Conservation (phyloP, 768 basidiomycete species). For the Hericium alpestre region DNA sequence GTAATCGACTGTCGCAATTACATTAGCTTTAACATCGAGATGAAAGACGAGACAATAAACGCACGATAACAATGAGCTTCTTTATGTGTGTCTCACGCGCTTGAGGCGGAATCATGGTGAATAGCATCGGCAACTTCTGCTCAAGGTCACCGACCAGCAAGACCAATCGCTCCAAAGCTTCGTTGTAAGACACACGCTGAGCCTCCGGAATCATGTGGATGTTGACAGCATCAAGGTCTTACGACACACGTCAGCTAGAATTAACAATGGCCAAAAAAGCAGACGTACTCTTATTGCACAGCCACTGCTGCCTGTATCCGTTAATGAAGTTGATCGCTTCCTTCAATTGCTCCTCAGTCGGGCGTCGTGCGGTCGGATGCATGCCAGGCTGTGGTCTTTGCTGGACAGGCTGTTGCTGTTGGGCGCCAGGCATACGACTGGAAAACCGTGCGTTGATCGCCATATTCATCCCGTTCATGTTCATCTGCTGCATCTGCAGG, state of each 20-base stretch:
- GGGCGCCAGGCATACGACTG: background rate
- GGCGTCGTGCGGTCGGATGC: background rate
- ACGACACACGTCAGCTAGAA: too few species aligned
- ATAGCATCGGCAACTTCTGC: background rate
- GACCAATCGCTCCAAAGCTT: background rate
- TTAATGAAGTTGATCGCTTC: background rate
- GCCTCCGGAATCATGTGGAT: background rate
- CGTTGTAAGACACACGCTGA: background rate
- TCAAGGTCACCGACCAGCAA: background rate
- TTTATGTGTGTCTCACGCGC: background rate
- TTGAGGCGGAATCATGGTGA: background rate
- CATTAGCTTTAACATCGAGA: background rate
- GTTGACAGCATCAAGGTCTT: background rate
- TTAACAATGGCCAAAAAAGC: background rate
- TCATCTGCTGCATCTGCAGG: background rate
- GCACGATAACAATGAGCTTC: constrained; percentile 5
- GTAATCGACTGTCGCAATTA: constrained; percentile 5
- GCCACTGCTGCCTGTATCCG: background rate
- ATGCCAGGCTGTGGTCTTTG: background rate
- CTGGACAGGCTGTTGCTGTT: background rate
- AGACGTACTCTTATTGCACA: background rate
- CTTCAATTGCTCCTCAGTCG: background rate
- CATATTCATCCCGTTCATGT: background rate
- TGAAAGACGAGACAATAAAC: constrained; percentile 6
- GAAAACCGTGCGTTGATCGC: background rate